Conservation (phyloP, 2,329 filamentous ascomycete genomes). For the Triangularia verruculosa region DNA sequence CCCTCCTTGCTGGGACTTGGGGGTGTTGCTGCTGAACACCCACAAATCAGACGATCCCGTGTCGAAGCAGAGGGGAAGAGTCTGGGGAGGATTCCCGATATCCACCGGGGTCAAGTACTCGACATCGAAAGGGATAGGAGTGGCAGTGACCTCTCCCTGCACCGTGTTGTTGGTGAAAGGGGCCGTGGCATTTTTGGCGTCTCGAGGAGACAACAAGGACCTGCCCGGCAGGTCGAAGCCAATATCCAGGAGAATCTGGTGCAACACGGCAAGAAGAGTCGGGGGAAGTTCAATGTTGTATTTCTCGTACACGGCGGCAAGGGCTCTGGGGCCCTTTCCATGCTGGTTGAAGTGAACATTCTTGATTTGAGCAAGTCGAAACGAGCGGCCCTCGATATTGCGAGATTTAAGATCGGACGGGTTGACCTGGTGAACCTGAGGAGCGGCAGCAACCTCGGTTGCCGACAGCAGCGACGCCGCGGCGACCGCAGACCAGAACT, state of each 20-base stretch:
- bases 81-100: slow-evolving; percentile 52
- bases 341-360: slow-evolving; percentile 37
- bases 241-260: slow-evolving; percentile 35
- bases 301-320: slow-evolving; percentile 41
- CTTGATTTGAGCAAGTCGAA: slow-evolving; percentile 39
- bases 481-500: slow-evolving; percentile 33
- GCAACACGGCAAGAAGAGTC: slow-evolving; percentile 34
- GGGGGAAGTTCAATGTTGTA: slow-evolving; percentile 36
- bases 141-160: slow-evolving; percentile 40
- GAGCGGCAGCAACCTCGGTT: slow-evolving; percentile 31
- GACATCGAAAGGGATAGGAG: slow-evolving; percentile 45
- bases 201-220: background rate
- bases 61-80: slow-evolving; percentile 62
- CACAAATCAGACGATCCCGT: slow-evolving; percentile 68
- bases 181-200: background rate
- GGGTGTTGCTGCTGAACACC: slow-evolving; percentile 60
- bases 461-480: slow-evolving; percentile 34
- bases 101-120: slow-evolving; percentile 58
- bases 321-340: slow-evolving; percentile 37
- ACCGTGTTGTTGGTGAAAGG: slow-evolving; percentile 20
- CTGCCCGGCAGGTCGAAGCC: slow-evolving; percentile 26
- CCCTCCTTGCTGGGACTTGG: slow-evolving; percentile 44
- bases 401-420: slow-evolving; percentile 33
- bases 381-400: slow-evolving; percentile 39
- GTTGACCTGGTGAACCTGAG: slow-evolving; percentile 30